A percentile compares a stretch with the other conserved stretches of the same genome.
These are phyloP conservation scores for Xylaria castorea DNA, from an alignment of 495 filamentous ascomycete species.

Conservation along the genomic window DNA sequence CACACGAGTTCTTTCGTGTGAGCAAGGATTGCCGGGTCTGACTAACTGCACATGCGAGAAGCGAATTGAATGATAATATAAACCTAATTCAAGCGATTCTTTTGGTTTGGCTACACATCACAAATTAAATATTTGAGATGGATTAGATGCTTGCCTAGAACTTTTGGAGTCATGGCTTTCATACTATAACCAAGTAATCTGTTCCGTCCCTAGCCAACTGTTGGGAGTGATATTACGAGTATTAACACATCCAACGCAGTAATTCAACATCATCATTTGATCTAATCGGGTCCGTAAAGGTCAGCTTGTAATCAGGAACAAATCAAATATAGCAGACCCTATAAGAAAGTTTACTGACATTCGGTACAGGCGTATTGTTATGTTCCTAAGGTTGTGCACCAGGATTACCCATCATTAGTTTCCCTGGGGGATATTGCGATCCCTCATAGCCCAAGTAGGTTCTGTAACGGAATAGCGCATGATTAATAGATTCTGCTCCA, in stretches of 20 bases:
- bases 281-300: background rate
- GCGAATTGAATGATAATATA: slow-evolving; percentile 9
- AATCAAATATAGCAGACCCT: background rate
- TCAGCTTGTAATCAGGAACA: background rate
- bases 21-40: background rate
- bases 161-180: background rate
- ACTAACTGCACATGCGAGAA: slow-evolving; percentile 2
- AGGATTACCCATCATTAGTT: background rate
- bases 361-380: background rate
- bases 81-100: background rate
- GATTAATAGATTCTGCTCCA: background rate
- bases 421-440: background rate
- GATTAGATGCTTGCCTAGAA: background rate
- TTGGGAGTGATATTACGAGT: background rate
- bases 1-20: background rate
- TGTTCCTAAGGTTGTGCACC: background rate
- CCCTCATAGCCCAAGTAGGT: background rate
- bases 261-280: background rate
- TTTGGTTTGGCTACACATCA: background rate
- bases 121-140: background rate
- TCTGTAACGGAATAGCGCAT: background rate
- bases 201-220: background rate
- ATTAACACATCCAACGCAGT: background rate
- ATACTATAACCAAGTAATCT: background rate
- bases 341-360: background rate